Percentiles rank a stretch among this genome's conserved stretches.
phyloP scores from a whole-genome alignment of 1,139 yeast species.

The Saccharomyces hybrid region DNA sequence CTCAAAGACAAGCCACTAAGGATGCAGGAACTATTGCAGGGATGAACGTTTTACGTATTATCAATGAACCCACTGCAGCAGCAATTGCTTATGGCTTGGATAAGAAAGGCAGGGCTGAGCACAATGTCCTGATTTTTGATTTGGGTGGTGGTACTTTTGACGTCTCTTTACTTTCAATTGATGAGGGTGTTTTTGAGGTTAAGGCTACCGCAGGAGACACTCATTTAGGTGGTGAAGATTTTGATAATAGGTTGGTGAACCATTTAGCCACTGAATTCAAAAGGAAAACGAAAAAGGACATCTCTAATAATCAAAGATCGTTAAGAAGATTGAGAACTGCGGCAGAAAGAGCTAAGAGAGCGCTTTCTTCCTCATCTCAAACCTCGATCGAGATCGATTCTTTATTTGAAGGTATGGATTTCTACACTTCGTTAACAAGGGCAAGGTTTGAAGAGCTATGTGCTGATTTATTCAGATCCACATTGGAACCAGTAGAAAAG shows the following conservation, averaged over 20 bases:
- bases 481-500: slow-evolving; percentile 74
- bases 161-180: slow-evolving; percentile 84
- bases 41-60: slow-evolving; percentile 84
- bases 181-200: slow-evolving; percentile 93
- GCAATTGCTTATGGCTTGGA: slow-evolving; percentile 96
- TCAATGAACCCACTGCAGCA: slow-evolving; percentile 96
- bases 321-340: slow-evolving; percentile 81
- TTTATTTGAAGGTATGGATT: slow-evolving; percentile 69
- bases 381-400: slow-evolving; percentile 80
- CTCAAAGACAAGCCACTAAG: slow-evolving; percentile 96
- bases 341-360: slow-evolving; percentile 84
- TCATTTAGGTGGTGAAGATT: slow-evolving; percentile 94
- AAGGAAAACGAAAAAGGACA: slow-evolving; percentile 69
- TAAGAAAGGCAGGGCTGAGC: slow-evolving; percentile 70
- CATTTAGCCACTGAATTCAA: slow-evolving; percentile 71
- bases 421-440: slow-evolving; percentile 71
- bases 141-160: slow-evolving; percentile 98
- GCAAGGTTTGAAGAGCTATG: slow-evolving; percentile 83
- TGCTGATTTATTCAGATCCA: slow-evolving; percentile 72
- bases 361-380: slow-evolving; percentile 73
- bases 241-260: slow-evolving; percentile 67
- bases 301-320: slow-evolving; percentile 66
- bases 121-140: slow-evolving; percentile 85
- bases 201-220: slow-evolving; percentile 98
- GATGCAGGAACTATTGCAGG: slow-evolving; percentile 97